Percentiles rank a stretch among this genome's conserved stretches.
phyloP scores from a whole-genome alignment of 768 basidiomycete species.

The Glaciozyma martinii region DNA sequence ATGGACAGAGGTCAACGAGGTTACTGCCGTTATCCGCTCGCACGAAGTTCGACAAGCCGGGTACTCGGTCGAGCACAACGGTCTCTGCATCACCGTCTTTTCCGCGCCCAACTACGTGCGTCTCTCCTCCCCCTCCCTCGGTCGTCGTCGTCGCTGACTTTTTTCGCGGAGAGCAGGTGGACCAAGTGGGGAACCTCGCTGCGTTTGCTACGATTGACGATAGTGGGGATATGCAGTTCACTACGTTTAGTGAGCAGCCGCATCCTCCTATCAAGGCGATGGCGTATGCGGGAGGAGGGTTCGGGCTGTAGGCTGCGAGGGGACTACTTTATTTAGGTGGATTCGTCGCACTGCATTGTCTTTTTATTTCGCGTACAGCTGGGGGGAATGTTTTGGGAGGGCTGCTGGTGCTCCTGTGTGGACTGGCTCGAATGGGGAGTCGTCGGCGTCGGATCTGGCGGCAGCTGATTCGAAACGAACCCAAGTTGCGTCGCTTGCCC shows the following conservation, averaged over 20 bases:
- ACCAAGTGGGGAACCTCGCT: constrained; percentile 83
- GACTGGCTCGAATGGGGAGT: no score
- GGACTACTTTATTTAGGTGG: no score
- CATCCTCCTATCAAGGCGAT: constrained; percentile 5
- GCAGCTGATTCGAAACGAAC: no score
- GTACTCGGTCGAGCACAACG: constrained; percentile 89
- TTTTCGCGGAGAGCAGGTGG: constrained; percentile 37
- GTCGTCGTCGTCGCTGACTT: constrained; percentile 31
- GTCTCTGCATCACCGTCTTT: constrained; percentile 89
- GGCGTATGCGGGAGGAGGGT: constrained; percentile 2
- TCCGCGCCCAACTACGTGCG: constrained; percentile 77
- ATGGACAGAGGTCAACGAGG: constrained; percentile 32
- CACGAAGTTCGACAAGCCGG: constrained; percentile 94
- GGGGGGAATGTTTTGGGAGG: no score
- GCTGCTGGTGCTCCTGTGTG: no score
- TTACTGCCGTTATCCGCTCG: constrained; percentile 72
- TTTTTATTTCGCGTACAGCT: no score
- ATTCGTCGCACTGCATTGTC: no score
- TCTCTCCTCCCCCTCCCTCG: constrained; percentile 21
- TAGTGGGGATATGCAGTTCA: constrained; percentile 29
- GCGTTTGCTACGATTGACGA: constrained; percentile 55
- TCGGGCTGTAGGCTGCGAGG: neutral
- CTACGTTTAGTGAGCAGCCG: constrained; percentile 32
- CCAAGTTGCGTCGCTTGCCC: no score
- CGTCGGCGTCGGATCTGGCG: no score